Evolutionary conservation across 805 yeast genomes (phyloP).

Genomic region (Isabelozyma gotoi): DNA sequence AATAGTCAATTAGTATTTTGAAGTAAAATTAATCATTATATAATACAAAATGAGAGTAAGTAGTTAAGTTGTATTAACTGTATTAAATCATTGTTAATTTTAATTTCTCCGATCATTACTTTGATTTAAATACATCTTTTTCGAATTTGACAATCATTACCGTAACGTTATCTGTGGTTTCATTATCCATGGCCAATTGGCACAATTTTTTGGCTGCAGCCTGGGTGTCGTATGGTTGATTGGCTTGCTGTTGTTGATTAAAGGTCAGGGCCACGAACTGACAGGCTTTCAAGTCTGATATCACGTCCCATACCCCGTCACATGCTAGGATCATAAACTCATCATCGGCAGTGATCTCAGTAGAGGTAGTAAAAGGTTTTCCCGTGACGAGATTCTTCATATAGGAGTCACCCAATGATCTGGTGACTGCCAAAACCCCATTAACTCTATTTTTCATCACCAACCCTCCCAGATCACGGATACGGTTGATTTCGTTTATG

Average conservation of each 20-base stretch:
- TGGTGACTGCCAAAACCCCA: conserved; percentile 91
- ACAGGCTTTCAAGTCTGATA: conserved; percentile 82
- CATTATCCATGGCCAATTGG: conserved; percentile 68
- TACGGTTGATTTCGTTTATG: conserved; percentile 69
- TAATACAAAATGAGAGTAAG: background rate
- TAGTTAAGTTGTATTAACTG: no score
- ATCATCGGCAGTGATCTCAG: conserved; percentile 66
- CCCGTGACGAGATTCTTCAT: conserved; percentile 89
- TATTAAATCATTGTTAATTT: no score
- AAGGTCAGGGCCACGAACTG: conserved; percentile 56
- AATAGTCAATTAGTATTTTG: no score
- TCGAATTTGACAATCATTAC: conserved; percentile 80
- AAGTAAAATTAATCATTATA: background rate
- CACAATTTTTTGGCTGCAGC: conserved; percentile 68
- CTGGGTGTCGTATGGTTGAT: conserved; percentile 44
- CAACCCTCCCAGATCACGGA: conserved; percentile 78
- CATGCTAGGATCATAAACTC: conserved; percentile 88
- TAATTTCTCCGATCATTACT: no score
- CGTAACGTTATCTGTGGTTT: conserved; percentile 89
- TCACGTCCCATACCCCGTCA: conserved; percentile 97
- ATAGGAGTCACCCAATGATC: conserved; percentile 92
- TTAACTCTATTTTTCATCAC: conserved; percentile 89
- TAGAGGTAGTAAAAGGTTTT: conserved; percentile 87
- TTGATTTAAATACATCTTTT: conserved; percentile 35
- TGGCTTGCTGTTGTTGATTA: conserved; percentile 22